Evolutionary conservation across 2,329 filamentous ascomycete species (phyloP), one percentile per base, ranked within the genome.

Genomic region (Fusarium siculi): DNA sequence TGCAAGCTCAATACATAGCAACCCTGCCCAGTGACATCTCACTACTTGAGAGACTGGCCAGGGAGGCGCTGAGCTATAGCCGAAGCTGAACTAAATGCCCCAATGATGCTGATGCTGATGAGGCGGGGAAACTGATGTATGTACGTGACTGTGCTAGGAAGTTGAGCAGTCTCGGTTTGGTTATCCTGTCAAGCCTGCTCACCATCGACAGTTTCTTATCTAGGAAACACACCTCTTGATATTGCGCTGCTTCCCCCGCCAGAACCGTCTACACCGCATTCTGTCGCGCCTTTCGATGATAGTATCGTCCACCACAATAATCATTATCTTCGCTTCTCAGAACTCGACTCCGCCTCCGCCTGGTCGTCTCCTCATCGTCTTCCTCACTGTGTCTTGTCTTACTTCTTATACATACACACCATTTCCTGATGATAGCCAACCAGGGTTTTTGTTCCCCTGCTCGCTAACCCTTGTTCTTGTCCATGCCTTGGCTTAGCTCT

Each of bases 11-110:
- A 70, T 9, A 30, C 28, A 30, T 59, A 54, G 63, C 49, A 67
- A 57, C 70, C 70, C 66, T 73, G 70, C 46, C 59, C 58, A 50
- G 67, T 73, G 70, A 73, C 70, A 73, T 74, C 44, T 71, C 36
- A 36, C 37, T 70, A 56, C 59, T 37, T 37, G 15, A 40, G 50
- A 59, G 66, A 62, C 61, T 70, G 44, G 55, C 39, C 42, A 47
- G 25, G 55, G 44, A 52, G 53, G 36, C 42, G 44, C 30, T 71
- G 53, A 49, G 47, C 43, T 44, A 56, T 64, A 68, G 40, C 63
- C 54, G 50, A 72, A 64, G 68, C 68, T 59, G 63, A 50, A 59
- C 68, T 72, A 68, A 47, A 72, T 40, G 25, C 10, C 21, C 54
- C 55, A 72, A 63, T 68, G 70, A 73, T 63, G 70, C 67, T 68